phyloP scores from a whole-genome alignment of 2,329 filamentous ascomycete genomes.

The Epichloe typhina region DNA sequence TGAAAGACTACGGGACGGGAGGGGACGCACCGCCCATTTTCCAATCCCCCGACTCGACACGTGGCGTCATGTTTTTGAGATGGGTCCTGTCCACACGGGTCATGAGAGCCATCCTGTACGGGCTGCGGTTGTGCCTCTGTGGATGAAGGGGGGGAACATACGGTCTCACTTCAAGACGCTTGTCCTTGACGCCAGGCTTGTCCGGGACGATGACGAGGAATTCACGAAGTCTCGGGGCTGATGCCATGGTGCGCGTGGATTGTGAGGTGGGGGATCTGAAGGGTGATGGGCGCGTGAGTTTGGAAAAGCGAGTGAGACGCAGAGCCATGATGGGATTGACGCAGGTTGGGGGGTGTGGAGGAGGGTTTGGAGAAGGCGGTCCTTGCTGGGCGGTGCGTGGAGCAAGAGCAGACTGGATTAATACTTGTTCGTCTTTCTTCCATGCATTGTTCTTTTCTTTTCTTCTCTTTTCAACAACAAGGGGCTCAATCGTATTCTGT shows the following conservation, averaged over 20 bases:
- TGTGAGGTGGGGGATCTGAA: slow-evolving; percentile 2
- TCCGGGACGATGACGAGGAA: slow-evolving; percentile 60
- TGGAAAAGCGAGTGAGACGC: slow-evolving; percentile 3
- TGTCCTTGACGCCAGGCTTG: slow-evolving; percentile 43
- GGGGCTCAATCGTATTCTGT: too few relatives aligned
- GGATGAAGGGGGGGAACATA: slow-evolving; percentile 23
- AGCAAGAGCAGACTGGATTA: too few relatives aligned
- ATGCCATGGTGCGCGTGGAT: slow-evolving; percentile 16
- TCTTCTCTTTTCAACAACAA: too few relatives aligned
- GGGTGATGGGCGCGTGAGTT: background rate
- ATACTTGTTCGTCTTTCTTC: too few relatives aligned
- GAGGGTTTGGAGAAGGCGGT: background rate
- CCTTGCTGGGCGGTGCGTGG: background rate
- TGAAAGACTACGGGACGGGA: background rate
- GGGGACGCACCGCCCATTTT: slow-evolving; percentile 50
- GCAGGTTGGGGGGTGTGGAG: background rate
- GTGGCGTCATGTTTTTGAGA: slow-evolving; percentile 40
- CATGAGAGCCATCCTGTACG: background rate
- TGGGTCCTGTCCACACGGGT: slow-evolving; percentile 26
- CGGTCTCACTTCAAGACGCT: slow-evolving; percentile 48
- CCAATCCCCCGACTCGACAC: slow-evolving; percentile 39
- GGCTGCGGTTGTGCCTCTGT: background rate
- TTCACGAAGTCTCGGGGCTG: slow-evolving; percentile 33
- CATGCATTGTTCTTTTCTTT: too few relatives aligned
- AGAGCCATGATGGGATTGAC: slow-evolving; percentile 5